Evolutionary conservation across 768 basidiomycete genomes (phyloP), one percentile per base, ranked within the genome.

Genomic region (Mrakia gelida): DNA sequence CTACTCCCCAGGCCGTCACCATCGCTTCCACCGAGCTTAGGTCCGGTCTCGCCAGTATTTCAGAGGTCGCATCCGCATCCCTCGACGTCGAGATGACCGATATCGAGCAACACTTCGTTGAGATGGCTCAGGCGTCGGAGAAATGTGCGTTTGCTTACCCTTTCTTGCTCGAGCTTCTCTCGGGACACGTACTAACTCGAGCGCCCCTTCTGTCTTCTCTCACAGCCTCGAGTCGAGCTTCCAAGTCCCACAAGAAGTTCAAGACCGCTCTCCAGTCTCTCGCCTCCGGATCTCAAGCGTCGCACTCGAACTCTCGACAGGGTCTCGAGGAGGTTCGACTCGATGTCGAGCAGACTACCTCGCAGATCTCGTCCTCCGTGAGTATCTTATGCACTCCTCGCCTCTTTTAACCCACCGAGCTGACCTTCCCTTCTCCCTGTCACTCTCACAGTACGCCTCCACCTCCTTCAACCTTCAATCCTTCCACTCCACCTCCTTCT

Each of bases 301-400:
- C 49, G 3, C 23, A 54, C 87, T 95, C 61, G 85, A 88, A 32
- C 85, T 86, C 0, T 87, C 91, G 68, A n/a, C 52, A 79, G 32
- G 54, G 63, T 30, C 59, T 70, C 78, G 26, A 62, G 63, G 30
- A 28, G 43, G 38, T 73, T 62, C 49, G 68, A 38, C 61, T 61
- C 67, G 49, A 75, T n/a, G 28, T 63, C n/a, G 16, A 74, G 52
- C n/a, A 70, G 28, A 43, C 45, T 7, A 54, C 70, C 26, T 56
- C 61, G 5, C 28, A 56, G 63, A 41, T 74, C 41, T 6, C 73
- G 3, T 73, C 75, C 38, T 68, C 76, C 23, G 76, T 70, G n/a
- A 26, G 79, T 28, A 21, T 52, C 30, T 28, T 15, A 86, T 82
- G 63, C 11, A 10, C 59, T n/a, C 45, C 34, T 10, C 26, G 18